A percentile compares a stretch with the other conserved stretches of the same genome.
These are phyloP conservation scores for Penicillium sp. DNA, from an alignment of 2,329 filamentous ascomycete genomes.

Conservation along the genomic window DNA sequence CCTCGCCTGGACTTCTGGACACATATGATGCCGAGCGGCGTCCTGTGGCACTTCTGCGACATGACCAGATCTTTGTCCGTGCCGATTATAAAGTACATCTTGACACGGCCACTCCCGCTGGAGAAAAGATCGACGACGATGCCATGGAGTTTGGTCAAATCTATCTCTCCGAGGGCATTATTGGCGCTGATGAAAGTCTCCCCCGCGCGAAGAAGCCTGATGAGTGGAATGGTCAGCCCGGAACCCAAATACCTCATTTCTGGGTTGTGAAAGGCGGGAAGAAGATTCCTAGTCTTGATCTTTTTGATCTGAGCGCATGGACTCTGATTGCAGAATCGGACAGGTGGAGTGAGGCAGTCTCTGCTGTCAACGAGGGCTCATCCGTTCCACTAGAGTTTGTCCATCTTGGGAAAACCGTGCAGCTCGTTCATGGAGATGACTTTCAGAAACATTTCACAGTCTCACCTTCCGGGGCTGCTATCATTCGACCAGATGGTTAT, in stretches of 20 bases:
- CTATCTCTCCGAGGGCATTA: conserved; percentile 31
- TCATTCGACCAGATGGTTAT: conserved; percentile 43
- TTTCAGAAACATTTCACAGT: conserved; percentile 34
- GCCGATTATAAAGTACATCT: conserved; percentile 28
- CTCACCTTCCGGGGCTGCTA: conserved; percentile 32
- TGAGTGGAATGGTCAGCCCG: conserved; percentile 34
- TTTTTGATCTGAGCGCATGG: conserved; percentile 33
- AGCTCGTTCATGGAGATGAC: conserved; percentile 7
- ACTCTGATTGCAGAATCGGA: conserved; percentile 31
- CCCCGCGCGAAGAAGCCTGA: conserved; percentile 27
- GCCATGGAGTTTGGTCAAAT: conserved; percentile 34
- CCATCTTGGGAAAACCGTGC: conserved; percentile 18
- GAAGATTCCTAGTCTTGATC: conserved; percentile 37
- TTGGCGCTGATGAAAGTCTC: conserved; percentile 12
- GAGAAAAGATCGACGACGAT: conserved; percentile 28
- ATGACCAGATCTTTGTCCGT: conserved; percentile 34
- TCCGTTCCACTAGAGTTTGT: conserved; percentile 13
- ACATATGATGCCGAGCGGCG: conserved; percentile 48
- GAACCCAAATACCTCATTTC: conserved; percentile 39
- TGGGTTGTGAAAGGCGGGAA: conserved; percentile 32
- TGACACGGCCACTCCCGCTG: conserved; percentile 6
- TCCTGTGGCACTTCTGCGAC: conserved; percentile 35
- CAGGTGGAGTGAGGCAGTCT: conserved; percentile 15
- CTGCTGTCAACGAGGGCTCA: conserved; percentile 20
- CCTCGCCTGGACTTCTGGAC: conserved; percentile 33